phyloP scores from a whole-genome alignment of 1,284 basidiomycete species.

The Sutorius eximius region DNA sequence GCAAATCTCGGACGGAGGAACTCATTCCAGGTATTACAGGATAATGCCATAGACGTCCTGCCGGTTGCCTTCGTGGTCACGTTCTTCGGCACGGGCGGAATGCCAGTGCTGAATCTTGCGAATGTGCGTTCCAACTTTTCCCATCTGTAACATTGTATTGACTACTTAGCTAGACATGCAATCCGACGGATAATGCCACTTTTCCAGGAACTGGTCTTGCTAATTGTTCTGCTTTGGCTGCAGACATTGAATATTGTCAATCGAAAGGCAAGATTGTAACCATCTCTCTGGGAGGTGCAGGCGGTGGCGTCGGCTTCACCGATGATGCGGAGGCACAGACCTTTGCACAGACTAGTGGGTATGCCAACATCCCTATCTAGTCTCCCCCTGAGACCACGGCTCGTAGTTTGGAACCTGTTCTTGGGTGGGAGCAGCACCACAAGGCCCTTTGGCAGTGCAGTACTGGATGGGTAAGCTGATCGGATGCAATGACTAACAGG shows the following conservation, averaged over 20 bases:
- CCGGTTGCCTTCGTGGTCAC: conserved; percentile 61
- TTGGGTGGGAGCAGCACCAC: conserved; percentile 48
- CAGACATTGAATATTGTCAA: conserved; percentile 63
- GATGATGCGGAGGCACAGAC: conserved; percentile 50
- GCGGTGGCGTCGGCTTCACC: conserved; percentile 53
- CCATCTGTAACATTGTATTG: background rate
- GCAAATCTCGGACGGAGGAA: conserved; percentile 26
- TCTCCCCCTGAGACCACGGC: conserved; percentile 3
- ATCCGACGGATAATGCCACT: conserved; percentile 40
- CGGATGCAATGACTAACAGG: background rate
- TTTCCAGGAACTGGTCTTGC: conserved; percentile 59
- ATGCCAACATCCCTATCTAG: background rate
- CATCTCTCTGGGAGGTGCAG: conserved; percentile 62
- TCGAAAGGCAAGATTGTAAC: conserved; percentile 66
- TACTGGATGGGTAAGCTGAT: conserved; percentile 58
- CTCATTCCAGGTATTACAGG: conserved; percentile 43
- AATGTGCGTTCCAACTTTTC: conserved; percentile 43
- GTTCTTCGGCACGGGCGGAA: conserved; percentile 54
- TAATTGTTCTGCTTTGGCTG: conserved; percentile 56
- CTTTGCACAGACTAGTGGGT: conserved; percentile 50
- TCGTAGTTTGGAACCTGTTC: conserved; percentile 61
- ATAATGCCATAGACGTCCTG: conserved; percentile 38
- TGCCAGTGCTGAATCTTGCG: conserved; percentile 62
- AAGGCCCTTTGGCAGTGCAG: conserved; percentile 62
- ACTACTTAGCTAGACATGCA: conserved; percentile 40